Evolutionary conservation across 2,329 filamentous ascomycete genomes (phyloP), one percentile per base, ranked within the genome.

Genomic region (Escovopsis sp.): DNA sequence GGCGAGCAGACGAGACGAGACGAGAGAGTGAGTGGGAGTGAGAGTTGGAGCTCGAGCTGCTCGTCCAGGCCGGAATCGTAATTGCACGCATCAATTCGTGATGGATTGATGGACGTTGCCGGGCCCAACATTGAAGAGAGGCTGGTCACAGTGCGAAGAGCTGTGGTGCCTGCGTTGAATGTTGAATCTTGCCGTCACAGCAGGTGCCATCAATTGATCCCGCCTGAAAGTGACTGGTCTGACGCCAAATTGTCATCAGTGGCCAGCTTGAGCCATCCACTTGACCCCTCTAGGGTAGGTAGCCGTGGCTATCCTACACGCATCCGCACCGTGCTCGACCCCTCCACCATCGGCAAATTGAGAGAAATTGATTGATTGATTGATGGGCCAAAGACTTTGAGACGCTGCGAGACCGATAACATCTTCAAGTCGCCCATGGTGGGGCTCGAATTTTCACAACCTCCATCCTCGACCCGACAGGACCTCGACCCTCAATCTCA

Each of bases 371-470:
- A 23, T 23, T 23, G 23, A 23, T 36, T 23, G 23, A 23, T 23
- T 23, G 23, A 23, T 23, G 15, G 15, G 15, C 15, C 15, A 15
- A 15, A 15, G 15, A 15, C 15, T 15, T 15, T 15, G 15, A 15
- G 23, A 23, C 23, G 23, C 23, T 4, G 23, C 23, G 23, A 23
- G 6, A 6, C 23, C 23, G 28, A 32, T 48, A 30, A 12, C 9
- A 48, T 46, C 54, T 54, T 54, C 41, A 40, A 37, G 45, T 44
- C 33, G 42, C 39, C 59, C 48, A 48, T 59, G 55, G 60, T 62
- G 62, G 62, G 62, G 61, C 57, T 52, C 46, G 54, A 63, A 62
- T 60, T 64, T 63, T 62, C 57, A 58, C 55, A 57, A 55, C 53
- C 57, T 52, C 49, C 53, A 53, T 49, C 53, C 53, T 53, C 36